These are phyloP conservation scores for Trichocomaceae sp. DNA, from an alignment of 2,329 filamentous ascomycete genomes.

Conservation along the genomic window DNA sequence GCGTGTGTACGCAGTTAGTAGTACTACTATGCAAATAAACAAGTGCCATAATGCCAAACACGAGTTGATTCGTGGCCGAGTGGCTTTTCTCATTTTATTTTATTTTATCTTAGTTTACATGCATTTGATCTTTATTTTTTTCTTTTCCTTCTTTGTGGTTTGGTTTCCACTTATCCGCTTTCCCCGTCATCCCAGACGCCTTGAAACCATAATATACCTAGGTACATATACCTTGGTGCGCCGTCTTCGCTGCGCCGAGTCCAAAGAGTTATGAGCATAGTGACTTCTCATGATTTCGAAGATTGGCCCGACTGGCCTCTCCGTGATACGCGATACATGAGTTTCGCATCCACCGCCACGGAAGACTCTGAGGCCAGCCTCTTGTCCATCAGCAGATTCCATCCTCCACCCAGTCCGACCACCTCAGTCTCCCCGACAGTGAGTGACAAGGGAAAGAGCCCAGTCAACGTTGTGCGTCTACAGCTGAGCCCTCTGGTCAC, in stretches of 20 bases:
- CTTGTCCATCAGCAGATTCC: constrained; percentile 22
- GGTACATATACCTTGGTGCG: not conserved
- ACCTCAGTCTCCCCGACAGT: constrained; percentile 18
- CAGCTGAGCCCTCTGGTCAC: constrained; percentile 28
- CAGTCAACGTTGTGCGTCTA: constrained; percentile 25
- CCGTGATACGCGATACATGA: constrained; percentile 21
- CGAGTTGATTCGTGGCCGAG: not conserved
- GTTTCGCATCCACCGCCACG: constrained; percentile 19
- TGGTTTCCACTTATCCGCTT: not conserved
- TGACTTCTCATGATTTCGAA: constrained; percentile 16
- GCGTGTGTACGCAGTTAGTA: too few species aligned
- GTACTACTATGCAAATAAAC: not conserved
- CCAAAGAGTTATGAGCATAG: constrained; percentile 17
- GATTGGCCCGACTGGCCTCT: constrained; percentile 28
- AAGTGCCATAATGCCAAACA: not conserved
- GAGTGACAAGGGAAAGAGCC: constrained; percentile 16
- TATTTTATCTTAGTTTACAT: too few species aligned
- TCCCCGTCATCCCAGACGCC: too few species aligned
- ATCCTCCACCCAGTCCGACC: constrained; percentile 24
- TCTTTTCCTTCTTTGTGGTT: too few species aligned
- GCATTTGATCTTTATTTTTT: too few species aligned
- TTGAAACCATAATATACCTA: too few species aligned
- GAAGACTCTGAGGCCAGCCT: constrained; percentile 28
- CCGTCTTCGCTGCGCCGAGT: not conserved
- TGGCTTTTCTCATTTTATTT: not conserved